Evolutionary conservation across 805 yeast genomes (phyloP).

Genomic region (Candida gorgasii): DNA sequence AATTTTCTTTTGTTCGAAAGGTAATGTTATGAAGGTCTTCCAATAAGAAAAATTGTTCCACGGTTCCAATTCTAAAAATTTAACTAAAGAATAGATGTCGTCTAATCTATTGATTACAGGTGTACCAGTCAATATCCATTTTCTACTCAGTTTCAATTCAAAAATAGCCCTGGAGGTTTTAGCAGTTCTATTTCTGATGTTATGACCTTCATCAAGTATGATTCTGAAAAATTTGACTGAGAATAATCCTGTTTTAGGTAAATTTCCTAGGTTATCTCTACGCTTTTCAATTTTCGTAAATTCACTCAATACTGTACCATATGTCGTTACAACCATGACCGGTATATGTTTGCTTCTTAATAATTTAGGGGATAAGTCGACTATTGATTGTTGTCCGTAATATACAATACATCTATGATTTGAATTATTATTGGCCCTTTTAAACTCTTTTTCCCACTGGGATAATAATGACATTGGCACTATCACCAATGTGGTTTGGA

Average conservation of each 20-base stretch:
- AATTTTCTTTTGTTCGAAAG: conserved; percentile 74
- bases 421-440: conserved; percentile 50
- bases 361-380: conserved; percentile 49
- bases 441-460: conserved; percentile 88
- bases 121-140: conserved; percentile 91
- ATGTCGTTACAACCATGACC: conserved; percentile 75
- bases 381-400: conserved; percentile 65
- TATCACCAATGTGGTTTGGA: conserved; percentile 70
- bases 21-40: conserved; percentile 81
- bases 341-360: conserved; percentile 49
- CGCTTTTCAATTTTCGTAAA: conserved; percentile 49
- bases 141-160: conserved; percentile 61
- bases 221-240: conserved; percentile 74
- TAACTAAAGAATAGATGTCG: conserved; percentile 76
- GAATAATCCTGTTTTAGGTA: conserved; percentile 55
- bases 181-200: conserved; percentile 74
- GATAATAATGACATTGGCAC: conserved; percentile 90
- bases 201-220: conserved; percentile 89
- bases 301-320: conserved; percentile 83
- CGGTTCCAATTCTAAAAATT: conserved; percentile 78
- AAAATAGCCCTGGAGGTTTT: conserved; percentile 78
- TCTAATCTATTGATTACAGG: conserved; percentile 88
- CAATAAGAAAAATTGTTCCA: conserved; percentile 86
- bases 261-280: conserved; percentile 27
- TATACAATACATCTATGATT: conserved; percentile 58